phyloP scores from a whole-genome alignment of 768 basidiomycete species.

The Rhizopogon salebrosus region DNA sequence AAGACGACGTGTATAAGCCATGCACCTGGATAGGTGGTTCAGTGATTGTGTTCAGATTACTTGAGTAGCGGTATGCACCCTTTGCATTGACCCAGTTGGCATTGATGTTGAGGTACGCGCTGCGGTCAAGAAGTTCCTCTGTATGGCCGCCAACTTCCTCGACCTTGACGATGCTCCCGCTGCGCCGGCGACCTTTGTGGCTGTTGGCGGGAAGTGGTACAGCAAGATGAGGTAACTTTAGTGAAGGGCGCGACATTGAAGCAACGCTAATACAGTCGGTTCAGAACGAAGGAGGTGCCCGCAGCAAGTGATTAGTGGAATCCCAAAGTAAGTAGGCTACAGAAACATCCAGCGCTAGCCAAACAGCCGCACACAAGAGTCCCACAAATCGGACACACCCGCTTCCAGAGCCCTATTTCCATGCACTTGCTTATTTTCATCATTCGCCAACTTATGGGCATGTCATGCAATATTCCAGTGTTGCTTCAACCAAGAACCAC shows the following conservation, averaged over 20 bases:
- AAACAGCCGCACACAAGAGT: not conserved
- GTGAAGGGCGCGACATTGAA: slow-evolving; percentile 44
- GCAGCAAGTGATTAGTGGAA: not conserved
- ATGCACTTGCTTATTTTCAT: too few species aligned
- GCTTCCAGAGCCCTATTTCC: too few species aligned
- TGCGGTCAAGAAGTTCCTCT: slow-evolving; percentile 76
- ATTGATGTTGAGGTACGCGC: slow-evolving; percentile 79
- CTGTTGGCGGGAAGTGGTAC: slow-evolving; percentile 24
- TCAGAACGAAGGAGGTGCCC: not conserved
- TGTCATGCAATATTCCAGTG: too few species aligned
- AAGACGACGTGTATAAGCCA: slow-evolving; percentile 97
- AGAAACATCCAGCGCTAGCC: not conserved
- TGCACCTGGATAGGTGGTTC: slow-evolving; percentile 55
- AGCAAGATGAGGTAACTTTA: slow-evolving; percentile 48
- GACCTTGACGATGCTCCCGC: slow-evolving; percentile 77
- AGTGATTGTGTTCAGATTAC: not conserved
- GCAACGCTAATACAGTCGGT: not conserved
- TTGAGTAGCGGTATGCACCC: slow-evolving; percentile 41
- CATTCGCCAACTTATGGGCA: too few species aligned
- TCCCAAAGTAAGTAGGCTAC: too few species aligned
- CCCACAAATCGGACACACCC: too few species aligned
- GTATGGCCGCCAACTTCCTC: slow-evolving; percentile 72
- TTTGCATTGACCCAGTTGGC: slow-evolving; percentile 94
- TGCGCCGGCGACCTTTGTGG: slow-evolving; percentile 48
- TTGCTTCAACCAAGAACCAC: too few species aligned